Base-by-base conservation (phyloP, 495 filamentous ascomycete species). In the Aspergillus nidulans region DNA sequence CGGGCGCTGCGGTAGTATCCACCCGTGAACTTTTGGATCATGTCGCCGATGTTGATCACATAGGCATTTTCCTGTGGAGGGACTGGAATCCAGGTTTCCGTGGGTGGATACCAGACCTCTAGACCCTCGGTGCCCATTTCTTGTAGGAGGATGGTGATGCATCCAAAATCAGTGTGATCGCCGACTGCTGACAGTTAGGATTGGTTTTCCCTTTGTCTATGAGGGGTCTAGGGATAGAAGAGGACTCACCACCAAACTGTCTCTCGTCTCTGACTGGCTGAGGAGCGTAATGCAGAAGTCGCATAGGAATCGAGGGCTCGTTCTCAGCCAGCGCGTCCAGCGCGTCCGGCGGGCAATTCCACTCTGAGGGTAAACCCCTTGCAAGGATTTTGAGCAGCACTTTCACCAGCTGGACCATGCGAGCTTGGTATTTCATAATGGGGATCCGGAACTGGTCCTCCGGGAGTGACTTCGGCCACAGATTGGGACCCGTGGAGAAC, bases 381-480 rank as follows among this genome's bases (percentile, higher is more conserved):
- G 40, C 46, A 6, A 59, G 34, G n/a, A 62, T 46, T 16, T 24
- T 42, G 13, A 59, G 41, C 3, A 59, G 18, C 2, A 47, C 30
- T 24, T 52, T 51, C 8, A 50, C 60, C 8, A 62, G 25, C 20
- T 49, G 45, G n/a, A 47, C 38, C 28, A 58, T 53, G 12, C 47
- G 16, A 68, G 56, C 41, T 21, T 74, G 68, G 59, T 77, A 76
- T 3, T 65, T 63, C 64, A 68, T 66, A 13, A 70, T 62, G 0
- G 72, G 70, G 3, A 32, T 55, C 5, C 65, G 69, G 55, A 77
- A 77, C 3, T 69, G 53, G 10, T 67, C 59, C 13, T 68, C 63
- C 19, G 70, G 65, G 18, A 79, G 5, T n/a, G n/a, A n/a, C 25
- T 67, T 58, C 0, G 73, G 73, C 71, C 73, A 77, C 25, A 73